phyloP scores from a whole-genome alignment of 495 filamentous ascomycete species.

The Aspergillus nidulans region DNA sequence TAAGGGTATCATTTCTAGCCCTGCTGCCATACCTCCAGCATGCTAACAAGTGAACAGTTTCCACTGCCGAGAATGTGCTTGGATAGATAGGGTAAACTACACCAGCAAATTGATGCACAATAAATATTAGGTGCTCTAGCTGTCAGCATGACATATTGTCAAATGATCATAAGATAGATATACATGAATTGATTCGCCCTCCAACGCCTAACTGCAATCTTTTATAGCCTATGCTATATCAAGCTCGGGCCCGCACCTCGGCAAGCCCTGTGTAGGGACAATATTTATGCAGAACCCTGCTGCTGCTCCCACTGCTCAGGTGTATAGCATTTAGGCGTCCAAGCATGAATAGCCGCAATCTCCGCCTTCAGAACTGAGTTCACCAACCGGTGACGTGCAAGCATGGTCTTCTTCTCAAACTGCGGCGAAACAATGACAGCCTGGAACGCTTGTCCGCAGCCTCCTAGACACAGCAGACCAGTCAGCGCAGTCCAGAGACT shows the following conservation, averaged over 20 bases:
- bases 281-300: slow-evolving; percentile 20
- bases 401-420: slow-evolving; percentile 81
- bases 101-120: not conserved
- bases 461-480: slow-evolving; percentile 49
- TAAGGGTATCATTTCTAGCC: slow-evolving; percentile 49
- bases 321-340: slow-evolving; percentile 95
- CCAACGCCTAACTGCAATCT: slow-evolving; percentile 18
- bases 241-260: not conserved
- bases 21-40: not conserved
- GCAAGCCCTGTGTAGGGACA: not conserved
- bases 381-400: slow-evolving; percentile 84
- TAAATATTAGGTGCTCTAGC: not conserved
- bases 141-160: slow-evolving; percentile 3
- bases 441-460: slow-evolving; percentile 93
- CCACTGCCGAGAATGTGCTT: slow-evolving; percentile 69
- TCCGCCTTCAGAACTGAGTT: slow-evolving; percentile 86
- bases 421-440: slow-evolving; percentile 84
- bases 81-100: slow-evolving; percentile 32
- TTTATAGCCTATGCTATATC: slow-evolving; percentile 16
- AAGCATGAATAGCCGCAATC: slow-evolving; percentile 95
- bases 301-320: slow-evolving; percentile 83
- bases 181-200: slow-evolving; percentile 14
- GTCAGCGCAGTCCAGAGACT: not conserved
- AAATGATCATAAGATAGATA: slow-evolving; percentile 12
- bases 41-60: slow-evolving; percentile 41